Evolutionary conservation across 352 stramenopile species (phyloP), one percentile per base, ranked within the genome.

Genomic region (Aphanomyces stellatus): DNA sequence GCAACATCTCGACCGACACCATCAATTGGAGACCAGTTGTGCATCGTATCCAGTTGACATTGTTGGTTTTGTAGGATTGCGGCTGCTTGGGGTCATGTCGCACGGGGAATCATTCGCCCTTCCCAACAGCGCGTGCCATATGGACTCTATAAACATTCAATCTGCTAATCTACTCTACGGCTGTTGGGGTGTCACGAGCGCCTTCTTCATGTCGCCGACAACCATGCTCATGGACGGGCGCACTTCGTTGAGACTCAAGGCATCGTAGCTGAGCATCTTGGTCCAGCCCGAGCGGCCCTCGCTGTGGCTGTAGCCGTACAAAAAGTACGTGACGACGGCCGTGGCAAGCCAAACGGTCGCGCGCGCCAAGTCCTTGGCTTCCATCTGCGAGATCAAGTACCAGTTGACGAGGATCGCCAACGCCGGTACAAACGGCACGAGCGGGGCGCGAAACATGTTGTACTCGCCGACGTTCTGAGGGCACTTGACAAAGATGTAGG

Each of bases 291-390:
- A 82, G 63, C 80, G 82, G 35, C 80, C 81, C 3, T 78, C 79
- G 27, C 79, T 81, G 74, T 87, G 77, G 61, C 71, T 70, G 72
- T 88, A 93, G 56, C 84, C 84, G 67, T 93, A 93, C 11, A 75
- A 71, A 43, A 90, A 88, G 73, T 93, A 91, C 64, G 84, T 89
- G 4, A 93, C 17, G 5, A 88, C 74, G 13, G 72, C 82, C 4
- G 73, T 75, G 15, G 41, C 72, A 53, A 93, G 65, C 82, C 82
- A 93, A 11, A 73, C 69, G 24, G 74, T 74, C 33, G 75, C 77
- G 31, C 76, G 72, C 13, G 67, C 71, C n/a, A 91, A 86, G 56
- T 78, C 79, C 5, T 75, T 61, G 59, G 79, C 72, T n/a, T 46
- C 66, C 51, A 89, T 74, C 68, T 92, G 84, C 17, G 82, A 65